These are phyloP conservation scores for Diaporthe humulicola DNA, from an alignment of 2,329 filamentous ascomycete species.

Conservation along the genomic window DNA sequence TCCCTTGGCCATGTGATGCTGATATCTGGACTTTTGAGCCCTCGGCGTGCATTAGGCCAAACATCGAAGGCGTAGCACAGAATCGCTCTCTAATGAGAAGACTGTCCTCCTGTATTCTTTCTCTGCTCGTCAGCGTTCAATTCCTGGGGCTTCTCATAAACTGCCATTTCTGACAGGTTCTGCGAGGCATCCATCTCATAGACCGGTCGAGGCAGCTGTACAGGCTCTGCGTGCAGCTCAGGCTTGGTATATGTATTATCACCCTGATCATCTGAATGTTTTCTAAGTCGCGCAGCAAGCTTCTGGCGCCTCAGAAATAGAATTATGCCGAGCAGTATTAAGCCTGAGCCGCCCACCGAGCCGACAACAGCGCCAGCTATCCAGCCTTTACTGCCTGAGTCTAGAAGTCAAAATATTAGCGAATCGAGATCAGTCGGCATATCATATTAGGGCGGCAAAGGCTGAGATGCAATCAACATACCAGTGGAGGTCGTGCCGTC, in stretches of 20 bases:
- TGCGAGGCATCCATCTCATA: constrained; percentile 17
- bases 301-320: neutral
- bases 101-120: neutral
- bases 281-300: neutral
- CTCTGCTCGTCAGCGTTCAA: neutral
- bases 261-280: neutral
- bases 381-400: constrained; percentile 27
- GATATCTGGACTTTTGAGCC: neutral
- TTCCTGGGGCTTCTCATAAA: constrained; percentile 9
- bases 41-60: neutral
- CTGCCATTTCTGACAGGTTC: neutral
- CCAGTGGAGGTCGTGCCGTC: neutral
- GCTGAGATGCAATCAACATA: neutral
- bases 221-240: constrained; percentile 5
- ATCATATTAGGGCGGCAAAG: neutral
- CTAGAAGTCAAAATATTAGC: neutral
- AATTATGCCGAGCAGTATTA: constrained; percentile 10
- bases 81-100: neutral
- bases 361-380: constrained; percentile 29
- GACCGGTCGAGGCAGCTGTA: neutral
- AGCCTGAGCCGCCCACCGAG: neutral
- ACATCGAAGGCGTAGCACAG: neutral
- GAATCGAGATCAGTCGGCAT: too few relatives aligned
- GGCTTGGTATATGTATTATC: neutral
- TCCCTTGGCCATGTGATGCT: neutral